Conservation (phyloP, 2,329 filamentous ascomycete genomes). For the Fusarium annulatum region DNA sequence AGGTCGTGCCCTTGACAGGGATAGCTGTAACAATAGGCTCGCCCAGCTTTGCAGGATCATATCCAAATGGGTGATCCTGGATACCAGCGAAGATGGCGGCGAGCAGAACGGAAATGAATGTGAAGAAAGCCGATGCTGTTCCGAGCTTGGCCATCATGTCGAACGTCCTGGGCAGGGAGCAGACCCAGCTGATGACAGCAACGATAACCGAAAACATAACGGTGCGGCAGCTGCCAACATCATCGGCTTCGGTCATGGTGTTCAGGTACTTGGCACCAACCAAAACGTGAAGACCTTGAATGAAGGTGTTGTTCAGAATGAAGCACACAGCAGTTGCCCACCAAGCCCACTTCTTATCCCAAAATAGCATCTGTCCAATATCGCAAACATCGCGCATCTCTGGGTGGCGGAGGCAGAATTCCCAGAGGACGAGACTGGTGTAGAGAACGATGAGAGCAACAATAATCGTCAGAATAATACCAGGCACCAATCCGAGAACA, state of each 20-base stretch:
- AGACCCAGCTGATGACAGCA: constrained; percentile 79
- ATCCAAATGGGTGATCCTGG: constrained; percentile 78
- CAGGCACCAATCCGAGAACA: constrained; percentile 85
- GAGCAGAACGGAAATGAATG: constrained; percentile 87
- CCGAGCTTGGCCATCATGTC: constrained; percentile 81
- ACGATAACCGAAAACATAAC: constrained; percentile 82
- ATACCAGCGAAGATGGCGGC: constrained; percentile 85
- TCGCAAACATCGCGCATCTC: constrained; percentile 94
- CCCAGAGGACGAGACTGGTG: constrained; percentile 73
- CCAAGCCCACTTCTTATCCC: constrained; percentile 80
- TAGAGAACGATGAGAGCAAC: constrained; percentile 85
- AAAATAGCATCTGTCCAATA: constrained; percentile 95
- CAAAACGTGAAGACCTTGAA: constrained; percentile 84
- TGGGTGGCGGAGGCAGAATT: constrained; percentile 90
- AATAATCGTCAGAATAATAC: constrained; percentile 81
- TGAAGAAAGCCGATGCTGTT: constrained; percentile 84
- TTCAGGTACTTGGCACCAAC: constrained; percentile 89
- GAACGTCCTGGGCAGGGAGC: constrained; percentile 88
- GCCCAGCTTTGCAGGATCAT: constrained; percentile 64
- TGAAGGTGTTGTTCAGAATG: constrained; percentile 92
- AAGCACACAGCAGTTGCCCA: constrained; percentile 85
- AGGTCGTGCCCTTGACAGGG: constrained; percentile 77
- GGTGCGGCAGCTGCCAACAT: constrained; percentile 75
- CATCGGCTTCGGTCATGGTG: constrained; percentile 79
- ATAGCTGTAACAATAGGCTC: constrained; percentile 75